Conservation (phyloP, 2,329 filamentous ascomycete species). For the Salinomyces thailandicus region DNA sequence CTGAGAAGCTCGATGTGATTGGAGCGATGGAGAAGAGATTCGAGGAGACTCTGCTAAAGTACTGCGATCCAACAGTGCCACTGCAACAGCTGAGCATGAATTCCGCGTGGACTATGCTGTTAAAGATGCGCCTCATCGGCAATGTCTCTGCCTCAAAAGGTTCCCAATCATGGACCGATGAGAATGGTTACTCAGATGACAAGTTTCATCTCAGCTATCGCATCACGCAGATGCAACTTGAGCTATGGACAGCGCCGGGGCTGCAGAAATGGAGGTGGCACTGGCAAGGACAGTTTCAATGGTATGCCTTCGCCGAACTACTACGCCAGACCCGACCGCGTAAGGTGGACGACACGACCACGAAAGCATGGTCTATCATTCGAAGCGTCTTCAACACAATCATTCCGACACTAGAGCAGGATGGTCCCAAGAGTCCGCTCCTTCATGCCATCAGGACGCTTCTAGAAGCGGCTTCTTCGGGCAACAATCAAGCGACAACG, state of each 20-base stretch:
- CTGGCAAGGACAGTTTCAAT: constrained; percentile 19
- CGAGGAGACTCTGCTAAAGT: constrained; percentile 15
- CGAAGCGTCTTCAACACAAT: constrained; percentile 16
- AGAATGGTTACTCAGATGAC: constrained; percentile 15
- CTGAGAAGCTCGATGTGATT: constrained; percentile 17
- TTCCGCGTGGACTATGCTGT: constrained; percentile 14
- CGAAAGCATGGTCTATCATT: constrained; percentile 15
- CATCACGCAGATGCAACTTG: constrained; percentile 17
- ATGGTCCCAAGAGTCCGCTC: constrained; percentile 11
- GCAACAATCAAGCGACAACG: neutral
- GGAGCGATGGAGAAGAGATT: constrained; percentile 15
- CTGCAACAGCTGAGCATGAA: constrained; percentile 18
- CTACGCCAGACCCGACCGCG: constrained; percentile 17
- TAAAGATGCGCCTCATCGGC: constrained; percentile 17
- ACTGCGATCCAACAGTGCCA: constrained; percentile 18
- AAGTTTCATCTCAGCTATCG: constrained; percentile 16
- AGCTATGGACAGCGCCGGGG: constrained; percentile 17
- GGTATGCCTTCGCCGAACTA: constrained; percentile 18
- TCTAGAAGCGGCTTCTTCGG: constrained; percentile 11
- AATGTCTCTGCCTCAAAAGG: constrained; percentile 11
- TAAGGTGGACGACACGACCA: constrained; percentile 8
- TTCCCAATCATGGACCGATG: neutral
- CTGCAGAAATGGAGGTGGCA: constrained; percentile 20
- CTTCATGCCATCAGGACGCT: constrained; percentile 14
- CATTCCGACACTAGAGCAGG: constrained; percentile 14